Evolutionary conservation across 2,329 filamentous ascomycete genomes (phyloP).

Genomic region (Neonectria sp.): DNA sequence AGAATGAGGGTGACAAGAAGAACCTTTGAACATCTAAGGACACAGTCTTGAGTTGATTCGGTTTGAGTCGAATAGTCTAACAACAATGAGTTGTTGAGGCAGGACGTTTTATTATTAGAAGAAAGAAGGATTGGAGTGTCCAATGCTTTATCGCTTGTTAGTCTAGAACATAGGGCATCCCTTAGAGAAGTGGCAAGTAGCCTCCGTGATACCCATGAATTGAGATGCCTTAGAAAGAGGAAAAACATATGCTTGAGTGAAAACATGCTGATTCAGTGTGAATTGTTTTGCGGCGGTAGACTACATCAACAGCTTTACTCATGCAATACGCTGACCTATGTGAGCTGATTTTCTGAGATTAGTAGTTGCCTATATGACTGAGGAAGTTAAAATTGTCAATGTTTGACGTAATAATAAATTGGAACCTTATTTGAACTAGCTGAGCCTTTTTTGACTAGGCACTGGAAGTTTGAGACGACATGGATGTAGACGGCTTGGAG

Average conservation of each 20-base stretch:
- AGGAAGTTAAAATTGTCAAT: too few relatives aligned
- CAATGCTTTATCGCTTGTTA: neutral
- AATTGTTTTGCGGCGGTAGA: too few relatives aligned
- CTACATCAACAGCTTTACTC: too few relatives aligned
- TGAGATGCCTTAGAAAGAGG: neutral
- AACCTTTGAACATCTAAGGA: neutral
- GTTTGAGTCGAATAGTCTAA: neutral
- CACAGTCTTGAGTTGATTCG: neutral
- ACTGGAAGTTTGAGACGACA: too few relatives aligned
- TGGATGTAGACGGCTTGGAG: too few relatives aligned
- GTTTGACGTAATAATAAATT: too few relatives aligned
- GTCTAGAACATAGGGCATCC: neutral
- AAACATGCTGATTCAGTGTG: neutral
- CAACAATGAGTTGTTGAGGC: neutral
- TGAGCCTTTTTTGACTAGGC: too few relatives aligned
- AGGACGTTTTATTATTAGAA: neutral
- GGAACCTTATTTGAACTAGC: too few relatives aligned
- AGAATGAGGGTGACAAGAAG: neutral
- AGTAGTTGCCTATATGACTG: too few relatives aligned
- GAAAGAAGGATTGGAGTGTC: constrained; percentile 17
- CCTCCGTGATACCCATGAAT: neutral
- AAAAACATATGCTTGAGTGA: neutral
- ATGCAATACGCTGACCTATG: too few relatives aligned
- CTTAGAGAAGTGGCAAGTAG: neutral
- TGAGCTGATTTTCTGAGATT: too few relatives aligned